These are phyloP conservation scores for Penicillium sp. DNA, from an alignment of 2,329 filamentous ascomycete species.

Conservation along the genomic window DNA sequence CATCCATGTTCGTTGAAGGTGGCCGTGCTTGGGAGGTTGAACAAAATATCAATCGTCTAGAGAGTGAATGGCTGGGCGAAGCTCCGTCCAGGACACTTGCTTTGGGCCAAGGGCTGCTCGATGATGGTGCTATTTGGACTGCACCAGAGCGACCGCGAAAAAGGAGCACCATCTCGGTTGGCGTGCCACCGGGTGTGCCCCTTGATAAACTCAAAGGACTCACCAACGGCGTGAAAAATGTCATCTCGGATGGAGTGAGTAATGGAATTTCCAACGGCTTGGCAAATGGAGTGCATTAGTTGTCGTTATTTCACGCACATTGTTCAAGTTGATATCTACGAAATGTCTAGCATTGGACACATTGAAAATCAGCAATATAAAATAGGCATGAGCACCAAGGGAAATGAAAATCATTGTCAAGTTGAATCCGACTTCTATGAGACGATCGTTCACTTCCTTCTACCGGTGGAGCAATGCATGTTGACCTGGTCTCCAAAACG, in stretches of 20 bases:
- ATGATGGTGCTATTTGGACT: conserved; percentile 28
- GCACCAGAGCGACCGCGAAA: conserved; percentile 15
- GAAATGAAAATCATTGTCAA: not conserved
- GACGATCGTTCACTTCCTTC: not conserved
- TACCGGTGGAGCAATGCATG: not conserved
- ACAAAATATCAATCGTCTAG: conserved; percentile 41
- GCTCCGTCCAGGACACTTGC: conserved; percentile 36
- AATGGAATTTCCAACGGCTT: conserved; percentile 5
- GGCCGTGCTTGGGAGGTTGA: conserved; percentile 48
- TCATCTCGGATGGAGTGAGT: not conserved
- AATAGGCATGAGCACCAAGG: not conserved
- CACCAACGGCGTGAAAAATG: conserved; percentile 7
- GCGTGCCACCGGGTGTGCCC: conserved; percentile 20
- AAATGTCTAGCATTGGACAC: not conserved
- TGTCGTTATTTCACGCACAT: too few species aligned
- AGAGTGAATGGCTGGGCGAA: conserved; percentile 47
- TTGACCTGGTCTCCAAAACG: not conserved
- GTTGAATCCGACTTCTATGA: not conserved
- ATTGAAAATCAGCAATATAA: not conserved
- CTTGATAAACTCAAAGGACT: conserved; percentile 17
- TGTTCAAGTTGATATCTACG: not conserved
- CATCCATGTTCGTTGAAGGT: conserved; percentile 46
- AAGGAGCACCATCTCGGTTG: conserved; percentile 21
- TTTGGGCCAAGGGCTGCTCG: conserved; percentile 36
- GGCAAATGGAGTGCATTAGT: conserved; percentile 17